Evolutionary conservation across 768 basidiomycete species (phyloP).

Genomic region (Mycena metata): DNA sequence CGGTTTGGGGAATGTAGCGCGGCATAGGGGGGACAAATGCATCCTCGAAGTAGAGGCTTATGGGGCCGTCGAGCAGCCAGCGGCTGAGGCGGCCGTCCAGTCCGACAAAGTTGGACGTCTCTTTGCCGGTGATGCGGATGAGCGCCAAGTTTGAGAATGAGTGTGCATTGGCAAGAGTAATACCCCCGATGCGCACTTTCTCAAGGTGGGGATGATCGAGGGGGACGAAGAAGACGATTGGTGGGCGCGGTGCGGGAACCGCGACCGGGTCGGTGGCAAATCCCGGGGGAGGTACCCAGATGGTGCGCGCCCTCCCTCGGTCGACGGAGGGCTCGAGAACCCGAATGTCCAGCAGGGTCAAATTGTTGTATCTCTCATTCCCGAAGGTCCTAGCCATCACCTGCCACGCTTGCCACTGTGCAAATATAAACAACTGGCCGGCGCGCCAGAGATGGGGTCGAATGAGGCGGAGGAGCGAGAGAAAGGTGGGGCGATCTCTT

Average conservation of each 20-base stretch:
- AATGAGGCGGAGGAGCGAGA: background rate
- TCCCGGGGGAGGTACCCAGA: background rate
- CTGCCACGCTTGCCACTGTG: conserved; percentile 18
- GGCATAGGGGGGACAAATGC: conserved; percentile 15
- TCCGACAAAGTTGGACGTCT: conserved; percentile 4
- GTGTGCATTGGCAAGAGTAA: background rate
- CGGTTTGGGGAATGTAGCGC: background rate
- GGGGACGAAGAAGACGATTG: conserved; percentile 12
- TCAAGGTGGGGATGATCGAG: background rate
- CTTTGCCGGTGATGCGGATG: conserved; percentile 11
- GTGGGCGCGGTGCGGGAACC: background rate
- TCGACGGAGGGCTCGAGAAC: background rate
- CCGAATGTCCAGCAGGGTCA: conserved; percentile 22
- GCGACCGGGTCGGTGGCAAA: background rate
- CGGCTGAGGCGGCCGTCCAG: conserved; percentile 11
- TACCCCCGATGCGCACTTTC: background rate
- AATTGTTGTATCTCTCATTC: background rate
- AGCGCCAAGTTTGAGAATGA: background rate
- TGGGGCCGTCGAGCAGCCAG: conserved; percentile 22
- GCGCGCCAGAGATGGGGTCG: background rate
- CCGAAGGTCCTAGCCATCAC: conserved; percentile 5
- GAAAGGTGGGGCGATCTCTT: background rate
- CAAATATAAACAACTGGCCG: conserved; percentile 6
- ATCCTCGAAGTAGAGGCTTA: conserved; percentile 19
- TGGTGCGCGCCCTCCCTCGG: background rate